Conservation (phyloP, 2,329 filamentous ascomycete genomes). For the Trichoderma arundinaceum region DNA sequence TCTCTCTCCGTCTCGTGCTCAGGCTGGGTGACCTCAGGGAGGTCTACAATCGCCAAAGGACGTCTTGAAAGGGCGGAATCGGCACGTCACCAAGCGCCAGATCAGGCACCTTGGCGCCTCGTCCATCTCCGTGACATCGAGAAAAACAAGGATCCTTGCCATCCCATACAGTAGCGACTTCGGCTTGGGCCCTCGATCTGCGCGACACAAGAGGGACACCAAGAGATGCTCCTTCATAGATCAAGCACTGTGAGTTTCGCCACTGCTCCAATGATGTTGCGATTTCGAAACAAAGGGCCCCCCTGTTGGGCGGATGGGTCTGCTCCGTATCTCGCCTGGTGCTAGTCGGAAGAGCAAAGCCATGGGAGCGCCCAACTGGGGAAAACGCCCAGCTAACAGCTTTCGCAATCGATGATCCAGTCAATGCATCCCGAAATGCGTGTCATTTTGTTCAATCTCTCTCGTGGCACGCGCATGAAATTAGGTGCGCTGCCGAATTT, state of each 20-base stretch:
- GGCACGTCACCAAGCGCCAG: background rate
- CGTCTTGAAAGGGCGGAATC: too few species aligned
- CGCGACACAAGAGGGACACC: background rate
- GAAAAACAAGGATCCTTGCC: background rate
- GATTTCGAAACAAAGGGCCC: background rate
- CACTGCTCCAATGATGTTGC: constrained; percentile 13
- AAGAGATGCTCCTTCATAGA: background rate
- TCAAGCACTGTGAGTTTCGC: constrained; percentile 24
- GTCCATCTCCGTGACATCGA: background rate
- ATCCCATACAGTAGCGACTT: background rate
- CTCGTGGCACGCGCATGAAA: background rate
- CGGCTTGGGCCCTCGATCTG: background rate
- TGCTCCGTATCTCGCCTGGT: constrained; percentile 2
- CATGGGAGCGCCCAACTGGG: background rate
- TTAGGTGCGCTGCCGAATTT: background rate
- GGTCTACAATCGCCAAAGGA: too few species aligned
- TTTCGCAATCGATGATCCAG: too few species aligned
- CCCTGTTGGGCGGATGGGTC: constrained; percentile 16
- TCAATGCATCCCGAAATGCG: too few species aligned
- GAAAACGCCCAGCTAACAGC: too few species aligned
- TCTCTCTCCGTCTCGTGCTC: background rate
- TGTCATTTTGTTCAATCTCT: background rate
- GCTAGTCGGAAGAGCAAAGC: background rate
- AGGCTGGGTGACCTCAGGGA: background rate
- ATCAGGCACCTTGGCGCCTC: background rate